Evolutionary conservation across 306 rosid genomes (phyloP).

Genomic region (Herpetospermum pedunculosum): DNA sequence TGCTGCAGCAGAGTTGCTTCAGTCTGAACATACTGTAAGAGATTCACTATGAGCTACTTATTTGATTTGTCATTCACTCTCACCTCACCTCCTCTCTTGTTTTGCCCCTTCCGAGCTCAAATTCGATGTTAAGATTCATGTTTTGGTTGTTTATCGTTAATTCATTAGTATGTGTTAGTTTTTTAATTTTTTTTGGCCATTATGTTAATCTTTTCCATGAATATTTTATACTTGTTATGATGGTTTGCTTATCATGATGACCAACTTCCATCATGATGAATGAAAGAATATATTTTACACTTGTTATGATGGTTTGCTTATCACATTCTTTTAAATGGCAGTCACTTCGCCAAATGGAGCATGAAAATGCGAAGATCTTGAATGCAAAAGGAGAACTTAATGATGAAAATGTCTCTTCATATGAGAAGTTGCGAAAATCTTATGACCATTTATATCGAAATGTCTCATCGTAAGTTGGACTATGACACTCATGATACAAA

Average conservation of each 20-base stretch:
- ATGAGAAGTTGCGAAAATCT: conserved; percentile 95
- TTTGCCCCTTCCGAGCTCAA: neutral
- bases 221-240: neutral
- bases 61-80: conserved; percentile 2
- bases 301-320: conserved; percentile 8
- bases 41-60: conserved; percentile 6
- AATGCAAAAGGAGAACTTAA: conserved; percentile 96
- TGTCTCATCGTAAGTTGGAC: conserved; percentile 72
- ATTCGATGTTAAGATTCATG: neutral
- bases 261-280: neutral
- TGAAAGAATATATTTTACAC: neutral
- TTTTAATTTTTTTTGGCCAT: neutral
- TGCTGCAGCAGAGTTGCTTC: conserved; percentile 79
- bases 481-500: neutral
- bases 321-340: conserved; percentile 20
- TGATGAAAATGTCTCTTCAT: conserved; percentile 73
- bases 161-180: neutral
- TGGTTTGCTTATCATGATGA: conserved; percentile 10
- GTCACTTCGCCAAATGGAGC: conserved; percentile 94
- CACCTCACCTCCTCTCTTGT: conserved; percentile 9
- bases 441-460: conserved; percentile 81
- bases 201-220: neutral
- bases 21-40: conserved; percentile 90
- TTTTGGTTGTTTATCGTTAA: neutral
- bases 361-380: conserved; percentile 86